Conservation (phyloP, 2,329 filamentous ascomycete genomes). For the Pestalotiopsis sp. region DNA sequence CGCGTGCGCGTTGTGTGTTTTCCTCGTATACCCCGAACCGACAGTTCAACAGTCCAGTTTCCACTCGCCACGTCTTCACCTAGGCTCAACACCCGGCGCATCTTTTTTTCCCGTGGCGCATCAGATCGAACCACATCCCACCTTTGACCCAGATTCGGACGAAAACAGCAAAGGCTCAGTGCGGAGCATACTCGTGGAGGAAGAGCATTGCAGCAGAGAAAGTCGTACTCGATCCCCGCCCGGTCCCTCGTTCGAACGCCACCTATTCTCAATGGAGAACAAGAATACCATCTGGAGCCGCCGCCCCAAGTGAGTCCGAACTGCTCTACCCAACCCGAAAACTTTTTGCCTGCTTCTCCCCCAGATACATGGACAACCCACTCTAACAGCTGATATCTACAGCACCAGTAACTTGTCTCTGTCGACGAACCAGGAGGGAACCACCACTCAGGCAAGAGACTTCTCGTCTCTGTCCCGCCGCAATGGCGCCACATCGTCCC, state of each 20-base stretch:
- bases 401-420: conserved; percentile 91
- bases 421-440: conserved; percentile 62
- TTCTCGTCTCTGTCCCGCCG: conserved; percentile 57
- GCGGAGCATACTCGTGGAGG: background rate
- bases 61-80: background rate
- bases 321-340: background rate
- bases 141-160: background rate
- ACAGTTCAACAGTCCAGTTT: background rate
- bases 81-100: background rate
- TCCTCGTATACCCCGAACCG: background rate
- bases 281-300: conserved; percentile 68
- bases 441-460: conserved; percentile 47
- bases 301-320: conserved; percentile 73
- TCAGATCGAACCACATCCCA: background rate
- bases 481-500: conserved; percentile 68
- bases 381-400: background rate
- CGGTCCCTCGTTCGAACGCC: background rate
- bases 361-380: background rate
- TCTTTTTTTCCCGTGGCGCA: background rate
- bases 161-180: background rate
- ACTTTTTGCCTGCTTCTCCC: background rate
- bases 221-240: background rate
- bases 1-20: background rate
- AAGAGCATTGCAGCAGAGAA: background rate
- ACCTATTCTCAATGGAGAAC: conserved; percentile 55